These are phyloP conservation scores for Hypoxylon lenormandii DNA, from an alignment of 495 filamentous ascomycete species.

Conservation along the genomic window DNA sequence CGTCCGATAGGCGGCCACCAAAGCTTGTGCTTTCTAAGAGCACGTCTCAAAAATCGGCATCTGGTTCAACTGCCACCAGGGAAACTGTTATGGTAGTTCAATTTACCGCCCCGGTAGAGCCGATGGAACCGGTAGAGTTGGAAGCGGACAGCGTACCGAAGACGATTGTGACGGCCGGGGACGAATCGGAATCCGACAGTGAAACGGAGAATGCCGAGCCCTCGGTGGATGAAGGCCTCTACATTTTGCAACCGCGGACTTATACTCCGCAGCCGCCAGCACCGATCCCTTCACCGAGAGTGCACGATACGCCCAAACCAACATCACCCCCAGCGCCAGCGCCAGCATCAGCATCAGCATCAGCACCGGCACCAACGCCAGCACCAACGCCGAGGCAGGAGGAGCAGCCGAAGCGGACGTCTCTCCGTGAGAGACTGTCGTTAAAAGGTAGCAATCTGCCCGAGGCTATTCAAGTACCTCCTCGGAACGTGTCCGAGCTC, in stretches of 20 bases:
- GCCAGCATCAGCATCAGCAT: too few species aligned
- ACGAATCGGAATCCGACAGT: slow-evolving; percentile 30
- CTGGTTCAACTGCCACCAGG: slow-evolving; percentile 30
- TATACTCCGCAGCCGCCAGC: slow-evolving; percentile 66
- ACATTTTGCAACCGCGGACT: slow-evolving; percentile 65
- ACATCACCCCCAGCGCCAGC: too few species aligned
- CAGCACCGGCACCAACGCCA: slow-evolving; percentile 2
- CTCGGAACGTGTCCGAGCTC: slow-evolving; percentile 47
- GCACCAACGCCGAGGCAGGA: slow-evolving; percentile 37
- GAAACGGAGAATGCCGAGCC: slow-evolving; percentile 34
- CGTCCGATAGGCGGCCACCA: slow-evolving; percentile 31
- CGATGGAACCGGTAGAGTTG: slow-evolving; percentile 33
- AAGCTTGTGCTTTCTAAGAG: slow-evolving; percentile 30
- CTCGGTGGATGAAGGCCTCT: slow-evolving; percentile 54
- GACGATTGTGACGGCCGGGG: slow-evolving; percentile 23
- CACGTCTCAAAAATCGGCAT: slow-evolving; percentile 28
- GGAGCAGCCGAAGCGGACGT: slow-evolving; percentile 54
- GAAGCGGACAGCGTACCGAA: slow-evolving; percentile 34
- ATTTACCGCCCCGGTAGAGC: slow-evolving; percentile 34
- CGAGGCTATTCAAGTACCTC: slow-evolving; percentile 61
- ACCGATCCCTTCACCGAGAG: slow-evolving; percentile 60
- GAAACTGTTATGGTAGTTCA: slow-evolving; percentile 42
- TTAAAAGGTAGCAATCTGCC: slow-evolving; percentile 58
- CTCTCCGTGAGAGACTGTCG: slow-evolving; percentile 64
- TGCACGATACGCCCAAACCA: slow-evolving; percentile 39